These are phyloP conservation scores for Rhodotorula mucilaginosa DNA, from an alignment of 1,284 basidiomycete genomes.

Conservation along the genomic window DNA sequence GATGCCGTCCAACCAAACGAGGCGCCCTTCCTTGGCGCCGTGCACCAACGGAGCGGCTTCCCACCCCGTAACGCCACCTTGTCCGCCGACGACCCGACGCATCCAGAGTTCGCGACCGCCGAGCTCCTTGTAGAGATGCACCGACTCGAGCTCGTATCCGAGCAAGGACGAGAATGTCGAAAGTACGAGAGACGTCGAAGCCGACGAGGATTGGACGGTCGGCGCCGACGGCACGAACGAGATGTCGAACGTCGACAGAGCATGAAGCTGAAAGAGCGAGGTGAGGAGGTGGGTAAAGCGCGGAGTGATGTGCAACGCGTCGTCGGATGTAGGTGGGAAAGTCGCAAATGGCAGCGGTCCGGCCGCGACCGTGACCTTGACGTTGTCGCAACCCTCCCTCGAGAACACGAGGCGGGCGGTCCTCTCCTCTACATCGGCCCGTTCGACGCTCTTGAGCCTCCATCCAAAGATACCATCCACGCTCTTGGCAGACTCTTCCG, in stretches of 20 bases:
- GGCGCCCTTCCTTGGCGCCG: slow-evolving; percentile 45
- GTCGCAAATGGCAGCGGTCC: slow-evolving; percentile 19
- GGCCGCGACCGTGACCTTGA: slow-evolving; percentile 11
- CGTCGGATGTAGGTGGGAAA: slow-evolving; percentile 13
- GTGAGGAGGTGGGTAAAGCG: slow-evolving; percentile 47
- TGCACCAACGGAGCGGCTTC: slow-evolving; percentile 45
- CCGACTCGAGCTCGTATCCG: slow-evolving; percentile 48
- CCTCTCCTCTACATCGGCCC: neutral
- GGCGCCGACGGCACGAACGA: slow-evolving; percentile 17
- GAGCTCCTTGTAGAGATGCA: slow-evolving; percentile 51
- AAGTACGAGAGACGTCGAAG: slow-evolving; percentile 49
- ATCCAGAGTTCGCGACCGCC: slow-evolving; percentile 49
- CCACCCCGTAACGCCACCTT: slow-evolving; percentile 30
- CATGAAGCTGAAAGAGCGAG: slow-evolving; percentile 48
- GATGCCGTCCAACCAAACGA: slow-evolving; percentile 50
- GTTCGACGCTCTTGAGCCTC: slow-evolving; percentile 5
- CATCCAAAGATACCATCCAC: slow-evolving; percentile 27
- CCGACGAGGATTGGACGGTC: slow-evolving; percentile 40
- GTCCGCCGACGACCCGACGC: slow-evolving; percentile 28
- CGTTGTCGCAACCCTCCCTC: slow-evolving; percentile 1
- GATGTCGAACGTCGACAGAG: slow-evolving; percentile 41
- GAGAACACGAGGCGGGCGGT: slow-evolving; percentile 15
- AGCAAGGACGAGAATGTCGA: slow-evolving; percentile 47
- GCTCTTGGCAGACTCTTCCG: neutral
- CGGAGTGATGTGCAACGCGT: slow-evolving; percentile 42